Percentiles rank a stretch among this genome's conserved stretches.
These are phyloP conservation scores for Pythium aristosporum DNA, from an alignment of 352 stramenopile species.

Conservation along the genomic window DNA sequence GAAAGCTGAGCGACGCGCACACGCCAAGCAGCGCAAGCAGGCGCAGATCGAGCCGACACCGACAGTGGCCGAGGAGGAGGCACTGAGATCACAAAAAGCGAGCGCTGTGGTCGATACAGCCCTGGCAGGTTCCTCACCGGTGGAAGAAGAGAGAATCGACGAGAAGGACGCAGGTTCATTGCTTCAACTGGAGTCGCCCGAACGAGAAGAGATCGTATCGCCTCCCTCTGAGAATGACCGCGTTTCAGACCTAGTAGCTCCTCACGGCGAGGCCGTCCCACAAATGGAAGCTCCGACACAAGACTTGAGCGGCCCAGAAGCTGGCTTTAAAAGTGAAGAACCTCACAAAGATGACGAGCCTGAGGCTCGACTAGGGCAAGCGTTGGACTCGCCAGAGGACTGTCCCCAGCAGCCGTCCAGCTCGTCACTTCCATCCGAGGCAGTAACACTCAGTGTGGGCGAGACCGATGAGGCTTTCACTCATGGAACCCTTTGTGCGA, in stretches of 20 bases:
- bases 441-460: conserved; percentile 6
- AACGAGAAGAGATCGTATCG: background rate
- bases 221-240: too few relatives aligned
- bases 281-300: too few relatives aligned
- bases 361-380: background rate
- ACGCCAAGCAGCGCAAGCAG: conserved; percentile 39
- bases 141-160: background rate
- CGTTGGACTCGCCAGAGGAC: background rate
- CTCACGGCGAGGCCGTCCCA: too few relatives aligned
- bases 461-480: background rate
- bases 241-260: too few relatives aligned
- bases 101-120: background rate
- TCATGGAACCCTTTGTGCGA: background rate
- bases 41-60: background rate
- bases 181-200: too few relatives aligned
- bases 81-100: background rate
- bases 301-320: too few relatives aligned
- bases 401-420: background rate
- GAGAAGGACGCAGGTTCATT: background rate
- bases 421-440: conserved; percentile 7
- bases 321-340: background rate
- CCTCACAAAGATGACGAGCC: background rate
- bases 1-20: conserved; percentile 43
- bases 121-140: background rate
- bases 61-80: background rate